A percentile compares a stretch with the other conserved stretches of the same genome.
These are phyloP conservation scores for Auriculariales sp. DNA, from an alignment of 768 basidiomycete genomes.

Conservation along the genomic window DNA sequence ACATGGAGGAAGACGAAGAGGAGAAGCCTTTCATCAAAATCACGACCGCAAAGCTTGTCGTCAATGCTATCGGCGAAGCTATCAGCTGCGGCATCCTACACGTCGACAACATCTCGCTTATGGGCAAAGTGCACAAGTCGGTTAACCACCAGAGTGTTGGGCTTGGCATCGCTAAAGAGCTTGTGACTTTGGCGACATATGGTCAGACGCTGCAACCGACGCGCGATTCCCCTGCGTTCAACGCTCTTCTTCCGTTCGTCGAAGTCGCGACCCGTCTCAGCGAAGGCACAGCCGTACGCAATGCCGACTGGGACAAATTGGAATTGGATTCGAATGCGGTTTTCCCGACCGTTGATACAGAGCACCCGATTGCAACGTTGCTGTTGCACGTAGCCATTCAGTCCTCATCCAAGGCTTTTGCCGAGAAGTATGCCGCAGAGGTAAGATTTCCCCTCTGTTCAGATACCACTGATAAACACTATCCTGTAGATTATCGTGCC, in stretches of 20 bases:
- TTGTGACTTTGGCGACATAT: neutral
- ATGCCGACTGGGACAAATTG: neutral
- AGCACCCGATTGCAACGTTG: neutral
- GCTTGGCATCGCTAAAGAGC: neutral
- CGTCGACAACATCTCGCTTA: neutral
- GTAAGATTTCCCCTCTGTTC: neutral
- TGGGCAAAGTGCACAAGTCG: neutral
- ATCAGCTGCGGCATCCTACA: neutral
- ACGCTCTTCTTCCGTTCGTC: neutral
- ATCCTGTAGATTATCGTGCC: neutral
- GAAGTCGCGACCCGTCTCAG: neutral
- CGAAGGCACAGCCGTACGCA: neutral
- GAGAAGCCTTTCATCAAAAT: neutral
- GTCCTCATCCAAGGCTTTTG: neutral
- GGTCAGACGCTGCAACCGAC: neutral
- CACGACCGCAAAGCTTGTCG: neutral
- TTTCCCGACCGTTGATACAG: neutral
- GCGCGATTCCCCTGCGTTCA: neutral
- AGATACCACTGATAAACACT: no score
- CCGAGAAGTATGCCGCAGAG: no score
- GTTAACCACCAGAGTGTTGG: neutral
- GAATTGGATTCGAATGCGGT: neutral
- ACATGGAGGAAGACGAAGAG: no score
- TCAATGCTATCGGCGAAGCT: neutral
- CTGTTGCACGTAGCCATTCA: neutral